Evolutionary conservation across 2,329 filamentous ascomycete genomes (phyloP), one percentile per base, ranked within the genome.

Genomic region (Colletotrichum brevisporum): DNA sequence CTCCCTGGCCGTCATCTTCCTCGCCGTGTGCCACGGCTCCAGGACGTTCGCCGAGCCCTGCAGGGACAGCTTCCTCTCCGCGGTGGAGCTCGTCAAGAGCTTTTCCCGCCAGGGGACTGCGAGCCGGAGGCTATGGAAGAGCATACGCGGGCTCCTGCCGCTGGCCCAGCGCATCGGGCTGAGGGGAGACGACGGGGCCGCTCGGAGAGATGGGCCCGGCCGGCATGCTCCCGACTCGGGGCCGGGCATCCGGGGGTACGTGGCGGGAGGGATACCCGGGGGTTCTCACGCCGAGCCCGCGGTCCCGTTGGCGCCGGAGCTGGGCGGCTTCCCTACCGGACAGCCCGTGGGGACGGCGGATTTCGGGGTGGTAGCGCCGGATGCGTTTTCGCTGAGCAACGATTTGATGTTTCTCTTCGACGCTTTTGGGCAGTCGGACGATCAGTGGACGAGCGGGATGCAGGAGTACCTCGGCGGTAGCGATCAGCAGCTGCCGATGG

Each of bases 1-100:
- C 15, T 78, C 80, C 0, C 72, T 82, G 4, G 80, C 80, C 0
- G 76, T 80, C 1, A 70, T 84, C 0, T 81, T 83, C 47, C 76
- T 84, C 0, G 84, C 83, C 0, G 83, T 85, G 0, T 78, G 83
- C 6, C 82, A 85, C 71, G 83, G 80, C 0, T 82, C 83, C 0
- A 74, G 76, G 1, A 75, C 75, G 0, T 86, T 85, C 62, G 79
- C 81, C 4, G 79, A 78, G 12, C 73, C 74, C 0, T 80, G 78
- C 59, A 73, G 77, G 5, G 74, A 76, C 36, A 77, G 72, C 5
- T 81, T 81, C 39, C 70, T 74, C 2, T 75, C 78, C 0, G 78
- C 77, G 0, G 74, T 79, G 2, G 75, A 78, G 0, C 72, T 81
- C 0, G 75, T 82, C 0, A 72, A 75, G 12, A 74, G 74, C 1